Conservation (phyloP, 1,284 basidiomycete species). For the Sporisorium graminicola region DNA sequence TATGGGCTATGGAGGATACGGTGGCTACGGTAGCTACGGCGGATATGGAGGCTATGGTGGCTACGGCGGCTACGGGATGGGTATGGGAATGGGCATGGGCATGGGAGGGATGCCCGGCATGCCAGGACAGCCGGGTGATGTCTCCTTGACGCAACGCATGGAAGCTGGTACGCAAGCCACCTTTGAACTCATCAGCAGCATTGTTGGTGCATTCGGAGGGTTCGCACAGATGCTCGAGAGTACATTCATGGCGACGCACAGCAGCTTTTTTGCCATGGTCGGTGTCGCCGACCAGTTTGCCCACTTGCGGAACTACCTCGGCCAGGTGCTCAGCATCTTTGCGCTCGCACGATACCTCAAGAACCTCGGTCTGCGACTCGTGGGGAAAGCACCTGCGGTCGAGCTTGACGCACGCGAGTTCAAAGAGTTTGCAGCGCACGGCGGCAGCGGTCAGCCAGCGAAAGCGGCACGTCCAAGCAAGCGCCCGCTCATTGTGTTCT, state of each 20-base stretch:
- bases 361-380: constrained; percentile 60
- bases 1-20: constrained; percentile 53
- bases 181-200: constrained; percentile 90
- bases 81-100: constrained; percentile 59
- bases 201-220: constrained; percentile 95
- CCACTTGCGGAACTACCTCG: constrained; percentile 88
- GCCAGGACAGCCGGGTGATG: constrained; percentile 58
- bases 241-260: constrained; percentile 99
- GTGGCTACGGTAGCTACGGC: constrained; percentile 53
- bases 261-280: constrained; percentile 98
- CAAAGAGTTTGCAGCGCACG: constrained; percentile 63
- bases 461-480: constrained; percentile 73
- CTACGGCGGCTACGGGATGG: constrained; percentile 51
- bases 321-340: constrained; percentile 89
- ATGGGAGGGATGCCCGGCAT: constrained; percentile 61
- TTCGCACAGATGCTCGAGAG: constrained; percentile 98
- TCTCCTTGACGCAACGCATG: constrained; percentile 84
- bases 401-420: constrained; percentile 66
- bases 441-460: constrained; percentile 34
- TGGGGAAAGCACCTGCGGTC: constrained; percentile 57
- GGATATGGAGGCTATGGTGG: constrained; percentile 57
- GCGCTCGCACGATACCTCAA: constrained; percentile 87
- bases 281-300: constrained; percentile 96
- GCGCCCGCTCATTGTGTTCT: constrained; percentile 93
- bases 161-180: constrained; percentile 91